Base-by-base conservation (phyloP, 306 rosid genomes). In the Dryas alaskensis region DNA sequence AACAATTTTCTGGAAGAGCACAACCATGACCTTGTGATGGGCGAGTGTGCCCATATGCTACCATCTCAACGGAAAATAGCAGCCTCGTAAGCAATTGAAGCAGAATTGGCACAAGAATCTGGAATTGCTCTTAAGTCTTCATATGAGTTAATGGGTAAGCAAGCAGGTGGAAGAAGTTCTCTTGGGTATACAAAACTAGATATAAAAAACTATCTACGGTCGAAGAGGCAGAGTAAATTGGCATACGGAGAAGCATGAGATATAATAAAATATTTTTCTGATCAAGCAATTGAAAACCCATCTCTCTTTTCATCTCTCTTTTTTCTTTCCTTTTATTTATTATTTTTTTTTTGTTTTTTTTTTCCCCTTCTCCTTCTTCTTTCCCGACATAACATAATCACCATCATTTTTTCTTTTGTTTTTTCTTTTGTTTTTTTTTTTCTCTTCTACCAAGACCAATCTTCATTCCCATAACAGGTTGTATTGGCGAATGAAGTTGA, bases 101-200 rank as follows among this genome's bases (percentile, higher is more conserved):
- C 40, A 65, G 31, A 65, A 19, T 16, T 65, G 25, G 31, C 11
- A 13, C 5, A 42, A 3, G 52, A 65, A 42, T 65, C 10, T 13
- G 13, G 31, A 42, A 16, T 40, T 43, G 25, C 27, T 43, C 10
- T 65, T 1, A 8, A 4, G 0, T 55, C 60, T 19, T 0, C 19
- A 0, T 55, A 6, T 55, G 60, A 55, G 31, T 55, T 55, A 31
- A 55, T 55, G 60, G 37, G 60, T 17, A 55, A 55, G 31, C 60
- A 55, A 17, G 60, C 60, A 17, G 31, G 60, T 17, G 60, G 12
- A 55, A 55, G 60, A 55, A 27, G 9, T 37, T n/a, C 0, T 43
- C 11, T 65, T 65, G 69, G 69, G 8, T 65, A 12, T 39, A 65
- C 69, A 55, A 55, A 55, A 11, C 60, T 11, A n/a, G 52, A 65